phyloP scores from a whole-genome alignment of 2,329 filamentous ascomycete species.

The Claviceps arundinis region DNA sequence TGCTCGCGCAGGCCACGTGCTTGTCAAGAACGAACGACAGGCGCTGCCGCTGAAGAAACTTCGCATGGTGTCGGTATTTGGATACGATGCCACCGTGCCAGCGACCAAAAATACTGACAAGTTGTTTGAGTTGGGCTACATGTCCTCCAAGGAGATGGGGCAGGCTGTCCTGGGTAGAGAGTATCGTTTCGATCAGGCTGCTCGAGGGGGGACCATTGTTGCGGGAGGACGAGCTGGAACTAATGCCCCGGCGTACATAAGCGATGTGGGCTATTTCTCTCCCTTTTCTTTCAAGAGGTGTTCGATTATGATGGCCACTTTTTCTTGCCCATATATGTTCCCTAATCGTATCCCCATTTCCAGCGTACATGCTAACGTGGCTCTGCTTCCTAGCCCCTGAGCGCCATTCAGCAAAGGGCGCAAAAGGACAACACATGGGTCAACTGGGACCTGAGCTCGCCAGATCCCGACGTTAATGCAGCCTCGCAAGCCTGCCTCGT shows the following conservation, averaged over 20 bases:
- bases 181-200: slow-evolving; percentile 34
- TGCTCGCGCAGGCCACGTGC: slow-evolving; percentile 51
- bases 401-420: slow-evolving; percentile 42
- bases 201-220: slow-evolving; percentile 37
- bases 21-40: slow-evolving; percentile 59
- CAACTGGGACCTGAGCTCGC: slow-evolving; percentile 29
- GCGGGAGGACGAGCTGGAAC: slow-evolving; percentile 38
- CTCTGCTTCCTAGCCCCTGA: slow-evolving; percentile 29
- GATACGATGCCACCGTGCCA: slow-evolving; percentile 47
- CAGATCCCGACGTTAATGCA: slow-evolving; percentile 21
- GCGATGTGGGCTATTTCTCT: slow-evolving; percentile 24
- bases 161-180: slow-evolving; percentile 29
- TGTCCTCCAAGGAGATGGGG: slow-evolving; percentile 31
- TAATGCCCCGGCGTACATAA: slow-evolving; percentile 35
- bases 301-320: no score
- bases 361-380: neutral
- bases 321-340: neutral
- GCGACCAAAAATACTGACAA: slow-evolving; percentile 34
- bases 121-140: slow-evolving; percentile 32
- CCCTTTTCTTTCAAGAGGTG: neutral
- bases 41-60: slow-evolving; percentile 49
- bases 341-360: neutral
- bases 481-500: slow-evolving; percentile 56
- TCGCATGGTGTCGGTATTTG: slow-evolving; percentile 42
- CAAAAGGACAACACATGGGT: slow-evolving; percentile 41